Conservation (phyloP, 2,329 filamentous ascomycete genomes). For the Leptographium radiaticola region DNA sequence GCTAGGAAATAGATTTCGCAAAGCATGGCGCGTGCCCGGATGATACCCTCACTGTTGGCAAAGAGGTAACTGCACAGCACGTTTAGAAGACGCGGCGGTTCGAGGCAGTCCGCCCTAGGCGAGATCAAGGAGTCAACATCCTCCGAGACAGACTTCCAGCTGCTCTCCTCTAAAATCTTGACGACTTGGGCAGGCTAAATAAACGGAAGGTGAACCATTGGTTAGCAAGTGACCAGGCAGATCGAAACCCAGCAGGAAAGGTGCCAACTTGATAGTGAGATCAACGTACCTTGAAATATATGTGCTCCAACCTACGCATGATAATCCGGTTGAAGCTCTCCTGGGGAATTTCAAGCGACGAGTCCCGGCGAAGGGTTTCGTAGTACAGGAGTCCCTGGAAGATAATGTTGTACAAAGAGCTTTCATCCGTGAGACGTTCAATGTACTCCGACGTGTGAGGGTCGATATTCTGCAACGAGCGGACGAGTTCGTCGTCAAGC, state of each 20-base stretch:
- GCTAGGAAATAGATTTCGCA: slow-evolving; percentile 98
- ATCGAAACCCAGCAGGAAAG: too few species aligned
- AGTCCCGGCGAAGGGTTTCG: slow-evolving; percentile 61
- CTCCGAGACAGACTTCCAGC: slow-evolving; percentile 68
- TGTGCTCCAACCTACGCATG: slow-evolving; percentile 88
- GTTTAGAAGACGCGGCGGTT: slow-evolving; percentile 66
- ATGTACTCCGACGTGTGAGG: slow-evolving; percentile 98
- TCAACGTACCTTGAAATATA: slow-evolving; percentile 80
- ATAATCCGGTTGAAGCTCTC: slow-evolving; percentile 85
- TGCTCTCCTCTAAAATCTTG: slow-evolving; percentile 85
- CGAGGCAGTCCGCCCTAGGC: slow-evolving; percentile 51
- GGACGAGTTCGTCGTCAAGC: slow-evolving; percentile 90
- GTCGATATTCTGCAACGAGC: slow-evolving; percentile 94
- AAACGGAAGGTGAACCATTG: not conserved
- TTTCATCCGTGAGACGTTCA: slow-evolving; percentile 84
- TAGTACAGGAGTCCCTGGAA: slow-evolving; percentile 81
- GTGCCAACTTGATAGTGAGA: too few species aligned
- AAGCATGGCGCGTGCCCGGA: slow-evolving; percentile 90
- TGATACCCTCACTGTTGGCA: slow-evolving; percentile 86
- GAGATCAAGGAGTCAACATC: slow-evolving; percentile 68
- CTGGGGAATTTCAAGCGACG: slow-evolving; percentile 60
- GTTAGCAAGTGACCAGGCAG: not conserved
- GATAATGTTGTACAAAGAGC: slow-evolving; percentile 80
- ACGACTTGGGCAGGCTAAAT: slow-evolving; percentile 72
- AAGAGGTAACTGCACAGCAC: slow-evolving; percentile 92